A percentile compares a stretch with the other conserved stretches of the same genome.
These are phyloP conservation scores for Rhamnella rubrinervis DNA, from an alignment of 331 rosid genomes.

Conservation along the genomic window DNA sequence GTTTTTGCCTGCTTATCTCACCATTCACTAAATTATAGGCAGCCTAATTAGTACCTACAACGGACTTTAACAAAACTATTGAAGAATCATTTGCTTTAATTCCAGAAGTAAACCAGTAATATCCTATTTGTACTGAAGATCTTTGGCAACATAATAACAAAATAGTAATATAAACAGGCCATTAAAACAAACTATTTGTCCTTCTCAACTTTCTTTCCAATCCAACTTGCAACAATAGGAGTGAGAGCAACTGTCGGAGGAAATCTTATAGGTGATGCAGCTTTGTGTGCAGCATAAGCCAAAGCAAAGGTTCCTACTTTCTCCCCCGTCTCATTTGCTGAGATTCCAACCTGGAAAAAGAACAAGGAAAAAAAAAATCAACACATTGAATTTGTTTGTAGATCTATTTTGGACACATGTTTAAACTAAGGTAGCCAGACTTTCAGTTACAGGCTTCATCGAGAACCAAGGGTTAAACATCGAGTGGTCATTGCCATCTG, in stretches of 20 bases:
- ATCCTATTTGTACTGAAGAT: not conserved
- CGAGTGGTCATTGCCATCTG: too few species aligned
- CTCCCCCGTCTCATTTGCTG: constrained; percentile 59
- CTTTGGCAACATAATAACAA: constrained; percentile 8
- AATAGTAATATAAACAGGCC: not conserved
- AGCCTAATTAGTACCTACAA: not conserved
- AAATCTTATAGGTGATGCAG: constrained; percentile 94
- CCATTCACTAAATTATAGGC: not conserved
- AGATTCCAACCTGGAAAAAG: constrained; percentile 72
- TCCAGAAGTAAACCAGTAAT: not conserved
- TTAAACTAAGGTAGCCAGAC: too few species aligned
- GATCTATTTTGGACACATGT: too few species aligned
- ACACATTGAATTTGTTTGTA: too few species aligned
- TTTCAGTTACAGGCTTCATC: too few species aligned
- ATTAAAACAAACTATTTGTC: constrained; percentile 31
- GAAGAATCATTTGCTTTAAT: not conserved
- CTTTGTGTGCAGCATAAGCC: constrained; percentile 97
- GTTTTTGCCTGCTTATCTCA: not conserved
- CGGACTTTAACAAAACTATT: not conserved
- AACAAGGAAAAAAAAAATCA: not conserved
- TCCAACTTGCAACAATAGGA: constrained; percentile 87
- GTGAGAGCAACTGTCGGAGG: constrained; percentile 98
- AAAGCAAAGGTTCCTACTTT: constrained; percentile 90
- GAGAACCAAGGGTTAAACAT: too few species aligned
- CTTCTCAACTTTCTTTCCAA: constrained; percentile 68